Base-by-base conservation (phyloP, 768 basidiomycete species). In the Psilocybe cyanescens region DNA sequence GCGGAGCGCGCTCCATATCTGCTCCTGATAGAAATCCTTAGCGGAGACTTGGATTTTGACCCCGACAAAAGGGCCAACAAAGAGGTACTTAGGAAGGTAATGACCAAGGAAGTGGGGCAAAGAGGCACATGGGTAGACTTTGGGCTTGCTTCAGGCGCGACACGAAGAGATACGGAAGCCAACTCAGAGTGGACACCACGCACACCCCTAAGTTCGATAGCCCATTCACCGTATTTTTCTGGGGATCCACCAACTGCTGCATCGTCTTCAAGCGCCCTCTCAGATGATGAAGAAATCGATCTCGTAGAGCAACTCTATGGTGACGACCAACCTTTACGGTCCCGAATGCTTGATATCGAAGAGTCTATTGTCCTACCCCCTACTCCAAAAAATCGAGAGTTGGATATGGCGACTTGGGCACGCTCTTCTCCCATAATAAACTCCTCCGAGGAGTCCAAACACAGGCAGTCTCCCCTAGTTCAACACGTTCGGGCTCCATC, bases 251-350 rank as follows among this genome's bases (percentile, higher is more conserved):
- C 67, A 55, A 69, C 70, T 49, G 66, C 66, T n/a, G 37, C 63
- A 9, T 68, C 71, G n/a, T 60, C 69, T 6, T 54, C 63, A 16
- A 63, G 46, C 35, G 59, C 71, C 17, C 65, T 70, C 29, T 60
- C 68, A 17, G 59, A 51, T 11, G 87, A 91, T 29, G 95, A 96
- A 74, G 97, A 99, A 76, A 89, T 99, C 65, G 97, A 99, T 73
- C 82, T 99, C 5, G 94, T 99, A 3, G 97, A 99, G 71, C 97
- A 99, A 72, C 77, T 99, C 0, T 98, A 95, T 65, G 97, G 97
- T 12, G 75, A 84, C 37, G 86, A 90, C 53, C 83, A 90, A 62
- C 87, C 89, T 2, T 80, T 96, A 16, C 85, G 87, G 35, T 88
- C 87, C 55, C 80, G 81, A 50, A 75, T 86, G 45, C 83, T 89